These are phyloP conservation scores for Fraxinus baroniana DNA, from an alignment of 305 asterid species.

Conservation along the genomic window DNA sequence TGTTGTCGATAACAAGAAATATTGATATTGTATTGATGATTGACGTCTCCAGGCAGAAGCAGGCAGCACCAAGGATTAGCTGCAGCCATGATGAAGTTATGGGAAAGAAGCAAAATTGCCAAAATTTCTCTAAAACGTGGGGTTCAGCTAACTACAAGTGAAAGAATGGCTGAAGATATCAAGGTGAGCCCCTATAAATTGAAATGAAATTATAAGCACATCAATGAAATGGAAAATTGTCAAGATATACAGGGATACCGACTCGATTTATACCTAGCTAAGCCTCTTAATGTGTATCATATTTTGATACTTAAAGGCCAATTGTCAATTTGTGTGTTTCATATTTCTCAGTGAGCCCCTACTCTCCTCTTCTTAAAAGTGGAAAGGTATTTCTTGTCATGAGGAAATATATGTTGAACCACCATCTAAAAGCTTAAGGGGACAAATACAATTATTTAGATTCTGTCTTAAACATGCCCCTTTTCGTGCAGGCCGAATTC, in stretches of 20 bases:
- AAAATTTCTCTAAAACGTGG: constrained; percentile 93
- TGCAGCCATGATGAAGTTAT: constrained; percentile 81
- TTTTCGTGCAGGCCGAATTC: not conserved
- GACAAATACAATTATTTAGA: not conserved
- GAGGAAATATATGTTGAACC: not conserved
- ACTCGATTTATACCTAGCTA: not conserved
- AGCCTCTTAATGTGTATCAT: not conserved
- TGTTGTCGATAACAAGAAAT: not conserved
- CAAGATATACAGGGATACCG: not conserved
- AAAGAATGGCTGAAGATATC: constrained; percentile 98
- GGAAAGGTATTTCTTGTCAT: not conserved
- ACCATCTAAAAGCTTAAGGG: not conserved
- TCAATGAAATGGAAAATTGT: not conserved
- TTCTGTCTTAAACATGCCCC: not conserved
- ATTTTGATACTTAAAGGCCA: not conserved
- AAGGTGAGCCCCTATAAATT: constrained; percentile 41
- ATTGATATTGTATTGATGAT: constrained; percentile 17
- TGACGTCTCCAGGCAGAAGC: constrained; percentile 74
- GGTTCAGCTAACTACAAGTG: constrained; percentile 95
- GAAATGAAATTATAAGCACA: not conserved
- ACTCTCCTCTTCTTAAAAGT: not conserved
- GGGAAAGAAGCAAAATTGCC: constrained; percentile 89
- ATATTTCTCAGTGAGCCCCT: not conserved
- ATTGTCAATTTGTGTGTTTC: not conserved
- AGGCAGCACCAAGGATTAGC: constrained; percentile 98